phyloP scores from a whole-genome alignment of 257 asterid species.

The Solanum appendiculatum region DNA sequence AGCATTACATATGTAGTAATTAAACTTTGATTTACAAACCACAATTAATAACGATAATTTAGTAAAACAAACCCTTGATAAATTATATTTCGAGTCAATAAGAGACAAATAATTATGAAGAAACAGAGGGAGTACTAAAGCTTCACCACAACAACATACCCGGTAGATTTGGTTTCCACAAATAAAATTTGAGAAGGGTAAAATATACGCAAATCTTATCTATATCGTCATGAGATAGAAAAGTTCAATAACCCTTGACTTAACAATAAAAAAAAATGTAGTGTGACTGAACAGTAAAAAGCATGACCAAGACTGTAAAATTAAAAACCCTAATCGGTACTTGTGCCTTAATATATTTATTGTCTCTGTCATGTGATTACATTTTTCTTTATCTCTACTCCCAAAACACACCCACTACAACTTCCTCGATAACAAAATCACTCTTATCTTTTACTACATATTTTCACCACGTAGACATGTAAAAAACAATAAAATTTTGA shows the following conservation, averaged over 20 bases:
- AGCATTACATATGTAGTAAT: background rate
- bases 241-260: too few relatives aligned
- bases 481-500: background rate
- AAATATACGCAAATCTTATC: background rate
- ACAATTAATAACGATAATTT: background rate
- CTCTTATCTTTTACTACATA: background rate
- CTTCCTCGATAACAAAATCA: conserved; percentile 52
- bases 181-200: too few relatives aligned
- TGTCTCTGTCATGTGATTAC: conserved; percentile 30
- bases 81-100: background rate
- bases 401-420: conserved; percentile 68
- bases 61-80: background rate
- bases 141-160: background rate
- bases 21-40: background rate
- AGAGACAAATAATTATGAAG: background rate
- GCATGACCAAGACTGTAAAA: background rate
- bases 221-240: too few relatives aligned
- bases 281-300: background rate
- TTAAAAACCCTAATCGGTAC: conserved; percentile 21
- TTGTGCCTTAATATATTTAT: conserved; percentile 13
- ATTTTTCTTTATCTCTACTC: conserved; percentile 37
- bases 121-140: background rate
- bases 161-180: background rate
- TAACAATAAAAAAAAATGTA: background rate
- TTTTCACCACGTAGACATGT: conserved; percentile 14